A percentile compares a stretch with the other conserved stretches of the same genome.
Evolutionary conservation across 2,329 filamentous ascomycete genomes (phyloP).

Genomic region (Paracoccidioides lutzii): DNA sequence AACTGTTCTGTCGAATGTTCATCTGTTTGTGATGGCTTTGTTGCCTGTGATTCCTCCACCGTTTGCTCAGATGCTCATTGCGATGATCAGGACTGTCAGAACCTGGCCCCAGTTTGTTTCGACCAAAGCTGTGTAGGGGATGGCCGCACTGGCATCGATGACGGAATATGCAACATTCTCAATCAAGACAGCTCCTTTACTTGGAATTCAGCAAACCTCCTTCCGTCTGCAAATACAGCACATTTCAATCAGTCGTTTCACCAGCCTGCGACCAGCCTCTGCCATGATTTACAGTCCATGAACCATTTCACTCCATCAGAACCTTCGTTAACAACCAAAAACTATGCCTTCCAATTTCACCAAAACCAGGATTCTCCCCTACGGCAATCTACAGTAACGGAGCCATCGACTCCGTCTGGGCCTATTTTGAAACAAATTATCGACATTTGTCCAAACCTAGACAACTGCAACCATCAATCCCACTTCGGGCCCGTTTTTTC

Average conservation of each 20-base stretch:
- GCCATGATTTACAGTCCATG: constrained; percentile 4
- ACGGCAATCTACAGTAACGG: background rate
- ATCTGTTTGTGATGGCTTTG: constrained; percentile 30
- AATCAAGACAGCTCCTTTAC: constrained; percentile 20
- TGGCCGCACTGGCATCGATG: constrained; percentile 13
- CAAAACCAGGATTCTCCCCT: background rate
- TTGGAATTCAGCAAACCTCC: constrained; percentile 18
- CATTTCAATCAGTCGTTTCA: constrained; percentile 11
- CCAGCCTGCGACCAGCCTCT: constrained; percentile 5
- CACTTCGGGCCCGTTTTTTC: constrained; percentile 3
- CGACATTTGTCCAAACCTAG: constrained; percentile 21
- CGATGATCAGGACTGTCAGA: constrained; percentile 16
- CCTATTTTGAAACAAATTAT: constrained; percentile 23
- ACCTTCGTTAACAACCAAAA: background rate
- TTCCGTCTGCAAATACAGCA: constrained; percentile 15
- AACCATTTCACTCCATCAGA: constrained; percentile 8
- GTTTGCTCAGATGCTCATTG: constrained; percentile 28
- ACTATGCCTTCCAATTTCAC: constrained; percentile 9
- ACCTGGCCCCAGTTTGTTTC: constrained; percentile 23
- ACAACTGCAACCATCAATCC: constrained; percentile 5
- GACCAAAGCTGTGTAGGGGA: constrained; percentile 25
- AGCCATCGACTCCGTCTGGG: background rate
- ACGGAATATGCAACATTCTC: constrained; percentile 22
- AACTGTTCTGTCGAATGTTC: constrained; percentile 26
- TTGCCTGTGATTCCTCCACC: constrained; percentile 27